Conservation (phyloP, 1,284 basidiomycete species). For the Stygiomarasmius scandens region DNA sequence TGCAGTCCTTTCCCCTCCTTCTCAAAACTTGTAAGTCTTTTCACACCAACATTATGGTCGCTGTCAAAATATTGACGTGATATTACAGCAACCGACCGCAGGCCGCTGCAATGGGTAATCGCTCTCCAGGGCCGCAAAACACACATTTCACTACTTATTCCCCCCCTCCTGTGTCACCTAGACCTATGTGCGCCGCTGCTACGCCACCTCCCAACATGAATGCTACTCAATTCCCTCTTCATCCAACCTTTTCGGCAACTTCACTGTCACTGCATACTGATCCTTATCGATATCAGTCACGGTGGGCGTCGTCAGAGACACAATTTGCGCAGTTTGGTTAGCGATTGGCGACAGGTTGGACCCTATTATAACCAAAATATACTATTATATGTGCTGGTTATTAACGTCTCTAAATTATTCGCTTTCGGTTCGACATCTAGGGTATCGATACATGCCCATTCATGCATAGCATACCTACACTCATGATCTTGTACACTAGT, state of each 20-base stretch:
- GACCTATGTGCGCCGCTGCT: neutral
- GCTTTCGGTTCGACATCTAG: no score
- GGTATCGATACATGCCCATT: no score
- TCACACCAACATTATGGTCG: neutral
- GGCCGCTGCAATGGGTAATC: neutral
- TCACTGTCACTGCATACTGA: neutral
- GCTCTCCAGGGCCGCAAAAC: neutral
- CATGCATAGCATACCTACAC: no score
- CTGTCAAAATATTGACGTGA: neutral
- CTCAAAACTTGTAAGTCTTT: constrained; percentile 2
- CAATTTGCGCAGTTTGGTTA: constrained; percentile 6
- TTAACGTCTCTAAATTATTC: no score
- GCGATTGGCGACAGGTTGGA: neutral
- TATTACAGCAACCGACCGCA: neutral
- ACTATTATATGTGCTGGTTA: no score
- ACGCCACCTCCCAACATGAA: neutral
- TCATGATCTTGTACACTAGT: no score
- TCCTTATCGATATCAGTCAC: neutral
- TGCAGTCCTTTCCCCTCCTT: neutral
- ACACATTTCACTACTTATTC: neutral
- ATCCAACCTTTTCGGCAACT: neutral
- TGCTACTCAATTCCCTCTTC: constrained; percentile 4
- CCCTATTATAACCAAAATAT: neutral
- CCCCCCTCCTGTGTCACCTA: neutral
- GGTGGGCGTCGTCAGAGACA: constrained; percentile 10